Conservation (phyloP, 148 eudicot genomes). For the Camellia granthamiana region DNA sequence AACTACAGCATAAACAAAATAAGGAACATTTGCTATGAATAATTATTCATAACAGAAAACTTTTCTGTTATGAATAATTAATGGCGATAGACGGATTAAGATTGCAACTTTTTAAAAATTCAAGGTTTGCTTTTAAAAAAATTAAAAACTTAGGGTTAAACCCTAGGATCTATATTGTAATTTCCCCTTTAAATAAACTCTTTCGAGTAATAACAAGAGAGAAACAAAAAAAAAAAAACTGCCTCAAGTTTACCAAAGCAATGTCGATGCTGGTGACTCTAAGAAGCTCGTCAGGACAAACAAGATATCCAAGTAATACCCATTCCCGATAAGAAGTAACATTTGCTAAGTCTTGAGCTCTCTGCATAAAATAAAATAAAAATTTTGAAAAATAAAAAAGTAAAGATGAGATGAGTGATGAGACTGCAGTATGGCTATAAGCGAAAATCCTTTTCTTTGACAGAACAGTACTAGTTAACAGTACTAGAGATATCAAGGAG, state of each 20-base stretch:
- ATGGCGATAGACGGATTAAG: too few relatives aligned
- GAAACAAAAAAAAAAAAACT: background rate
- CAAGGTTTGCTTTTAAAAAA: too few relatives aligned
- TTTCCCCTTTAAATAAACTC: background rate
- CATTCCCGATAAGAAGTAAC: constrained; percentile 93
- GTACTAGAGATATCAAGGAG: background rate
- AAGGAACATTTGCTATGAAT: background rate
- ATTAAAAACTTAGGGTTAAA: too few relatives aligned
- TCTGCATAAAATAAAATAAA: constrained; percentile 38
- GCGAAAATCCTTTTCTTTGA: background rate
- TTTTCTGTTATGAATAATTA: too few relatives aligned
- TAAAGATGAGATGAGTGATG: background rate
- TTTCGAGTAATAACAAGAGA: background rate
- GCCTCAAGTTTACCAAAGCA: constrained; percentile 63
- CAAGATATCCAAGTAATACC: constrained; percentile 97
- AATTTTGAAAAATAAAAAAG: background rate
- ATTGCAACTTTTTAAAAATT: too few relatives aligned
- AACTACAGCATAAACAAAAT: background rate
- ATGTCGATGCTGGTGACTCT: constrained; percentile 99
- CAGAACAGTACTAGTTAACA: background rate
- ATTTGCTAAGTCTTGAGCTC: constrained; percentile 99
- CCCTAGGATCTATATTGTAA: too few relatives aligned
- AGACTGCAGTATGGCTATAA: constrained; percentile 5
- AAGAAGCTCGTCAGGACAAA: constrained; percentile 98
- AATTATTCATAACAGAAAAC: background rate